Percentiles rank a stretch among this genome's conserved stretches.
These are phyloP conservation scores for Mesembryanthemum crystallinum DNA, from an alignment of 148 eudicot genomes.

Conservation along the genomic window DNA sequence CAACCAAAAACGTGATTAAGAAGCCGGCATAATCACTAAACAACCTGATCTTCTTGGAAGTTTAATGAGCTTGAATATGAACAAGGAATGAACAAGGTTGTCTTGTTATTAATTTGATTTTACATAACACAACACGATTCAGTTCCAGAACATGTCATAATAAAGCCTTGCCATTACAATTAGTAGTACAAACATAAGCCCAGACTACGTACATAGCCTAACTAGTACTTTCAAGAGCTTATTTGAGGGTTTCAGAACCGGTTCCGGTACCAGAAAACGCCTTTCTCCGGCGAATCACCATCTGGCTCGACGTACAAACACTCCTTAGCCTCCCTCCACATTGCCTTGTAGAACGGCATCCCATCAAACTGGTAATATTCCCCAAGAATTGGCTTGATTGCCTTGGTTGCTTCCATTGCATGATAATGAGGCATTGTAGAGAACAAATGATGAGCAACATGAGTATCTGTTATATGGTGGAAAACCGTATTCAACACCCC, in stretches of 20 bases:
- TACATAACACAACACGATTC: too few species aligned
- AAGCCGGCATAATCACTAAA: too few species aligned
- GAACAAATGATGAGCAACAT: conserved; percentile 57
- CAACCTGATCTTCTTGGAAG: too few species aligned
- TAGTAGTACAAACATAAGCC: not conserved
- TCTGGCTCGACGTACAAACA: conserved; percentile 55
- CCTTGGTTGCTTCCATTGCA: conserved; percentile 61
- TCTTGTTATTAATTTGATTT: too few species aligned
- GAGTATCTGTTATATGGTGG: conserved; percentile 57
- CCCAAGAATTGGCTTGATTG: conserved; percentile 50
- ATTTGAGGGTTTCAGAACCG: conserved; percentile 15
- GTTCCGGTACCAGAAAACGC: conserved; percentile 37
- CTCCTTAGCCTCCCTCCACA: conserved; percentile 60
- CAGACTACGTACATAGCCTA: not conserved
- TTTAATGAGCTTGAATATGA: too few species aligned
- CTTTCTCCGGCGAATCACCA: conserved; percentile 26
- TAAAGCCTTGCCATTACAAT: not conserved
- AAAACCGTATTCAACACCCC: conserved; percentile 55
- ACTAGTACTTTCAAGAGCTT: not conserved
- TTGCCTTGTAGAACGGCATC: conserved; percentile 40
- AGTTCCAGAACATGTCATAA: too few species aligned
- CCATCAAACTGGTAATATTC: conserved; percentile 52
- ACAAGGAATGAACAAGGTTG: too few species aligned
- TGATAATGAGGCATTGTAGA: conserved; percentile 60
- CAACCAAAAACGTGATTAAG: too few species aligned